phyloP scores from a whole-genome alignment of 345 rosid species.

The Isatis tinctoria region DNA sequence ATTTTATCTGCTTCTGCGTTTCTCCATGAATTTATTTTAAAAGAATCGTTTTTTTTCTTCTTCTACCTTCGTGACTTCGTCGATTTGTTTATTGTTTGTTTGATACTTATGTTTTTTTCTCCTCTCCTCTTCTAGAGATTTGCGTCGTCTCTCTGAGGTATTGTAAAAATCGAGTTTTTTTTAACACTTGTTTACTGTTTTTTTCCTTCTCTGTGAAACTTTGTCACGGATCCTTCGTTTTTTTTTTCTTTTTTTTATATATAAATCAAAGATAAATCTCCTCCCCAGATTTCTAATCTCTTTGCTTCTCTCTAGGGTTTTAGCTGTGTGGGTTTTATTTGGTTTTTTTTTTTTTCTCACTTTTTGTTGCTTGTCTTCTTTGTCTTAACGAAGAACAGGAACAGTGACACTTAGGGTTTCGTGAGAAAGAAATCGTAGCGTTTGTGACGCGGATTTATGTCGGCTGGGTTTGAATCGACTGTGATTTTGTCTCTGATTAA shows the following conservation, averaged over 20 bases:
- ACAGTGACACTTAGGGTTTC: constrained; percentile 6
- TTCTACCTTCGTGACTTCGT: neutral
- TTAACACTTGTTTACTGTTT: constrained; percentile 29
- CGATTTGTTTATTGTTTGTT: constrained; percentile 24
- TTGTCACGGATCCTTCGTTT: constrained; percentile 29
- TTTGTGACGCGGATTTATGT: constrained; percentile 65
- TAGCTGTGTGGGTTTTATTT: constrained; percentile 21
- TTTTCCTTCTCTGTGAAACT: neutral
- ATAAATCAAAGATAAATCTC: neutral
- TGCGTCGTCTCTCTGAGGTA: constrained; percentile 21
- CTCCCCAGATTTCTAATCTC: constrained; percentile 29
- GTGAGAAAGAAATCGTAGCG: neutral
- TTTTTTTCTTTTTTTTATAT: neutral
- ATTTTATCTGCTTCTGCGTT: neutral
- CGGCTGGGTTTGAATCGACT: constrained; percentile 73
- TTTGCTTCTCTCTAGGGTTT: constrained; percentile 27
- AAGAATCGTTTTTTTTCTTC: constrained; percentile 4
- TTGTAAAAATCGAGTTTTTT: constrained; percentile 18
- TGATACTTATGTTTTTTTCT: neutral
- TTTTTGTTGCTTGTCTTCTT: neutral
- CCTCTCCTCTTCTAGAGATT: constrained; percentile 16
- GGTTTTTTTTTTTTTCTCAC: constrained; percentile 12
- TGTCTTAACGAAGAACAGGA: constrained; percentile 22
- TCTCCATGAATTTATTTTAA: constrained; percentile 11
- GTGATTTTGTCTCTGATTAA: constrained; percentile 64